Conservation (phyloP, 805 yeast species). For the Pachysolen tannophilus region DNA sequence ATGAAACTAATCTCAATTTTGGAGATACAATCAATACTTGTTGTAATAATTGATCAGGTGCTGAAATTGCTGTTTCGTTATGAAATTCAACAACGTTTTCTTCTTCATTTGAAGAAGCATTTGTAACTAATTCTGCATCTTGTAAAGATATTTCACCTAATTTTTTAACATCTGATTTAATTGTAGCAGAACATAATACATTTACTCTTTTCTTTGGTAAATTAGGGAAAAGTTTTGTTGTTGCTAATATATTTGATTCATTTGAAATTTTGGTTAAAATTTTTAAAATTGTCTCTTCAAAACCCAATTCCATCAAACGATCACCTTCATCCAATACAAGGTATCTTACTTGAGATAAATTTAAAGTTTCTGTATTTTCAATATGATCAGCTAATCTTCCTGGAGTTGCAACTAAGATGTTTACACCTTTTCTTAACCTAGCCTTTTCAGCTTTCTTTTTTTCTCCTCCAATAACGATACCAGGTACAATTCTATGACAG, state of each 20-base stretch:
- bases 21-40: constrained; percentile 84
- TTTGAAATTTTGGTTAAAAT: constrained; percentile 56
- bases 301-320: constrained; percentile 89
- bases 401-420: constrained; percentile 94
- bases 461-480: constrained; percentile 96
- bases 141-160: constrained; percentile 72
- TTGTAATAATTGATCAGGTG: constrained; percentile 89
- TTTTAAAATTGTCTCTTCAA: constrained; percentile 83
- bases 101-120: constrained; percentile 19
- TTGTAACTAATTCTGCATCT: constrained; percentile 63
- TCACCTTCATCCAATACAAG: constrained; percentile 97
- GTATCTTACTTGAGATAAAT: constrained; percentile 69
- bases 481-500: constrained; percentile 88
- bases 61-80: constrained; percentile 28
- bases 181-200: constrained; percentile 90
- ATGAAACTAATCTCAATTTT: constrained; percentile 76
- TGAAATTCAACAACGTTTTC: constrained; percentile 20
- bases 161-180: constrained; percentile 70
- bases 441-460: constrained; percentile 97
- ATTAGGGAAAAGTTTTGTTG: constrained; percentile 34
- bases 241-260: constrained; percentile 27
- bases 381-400: constrained; percentile 94
- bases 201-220: constrained; percentile 70
- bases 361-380: constrained; percentile 75
- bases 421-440: constrained; percentile 89